phyloP scores from a whole-genome alignment of 805 yeast species.

The Saccharomycopsis vini region DNA sequence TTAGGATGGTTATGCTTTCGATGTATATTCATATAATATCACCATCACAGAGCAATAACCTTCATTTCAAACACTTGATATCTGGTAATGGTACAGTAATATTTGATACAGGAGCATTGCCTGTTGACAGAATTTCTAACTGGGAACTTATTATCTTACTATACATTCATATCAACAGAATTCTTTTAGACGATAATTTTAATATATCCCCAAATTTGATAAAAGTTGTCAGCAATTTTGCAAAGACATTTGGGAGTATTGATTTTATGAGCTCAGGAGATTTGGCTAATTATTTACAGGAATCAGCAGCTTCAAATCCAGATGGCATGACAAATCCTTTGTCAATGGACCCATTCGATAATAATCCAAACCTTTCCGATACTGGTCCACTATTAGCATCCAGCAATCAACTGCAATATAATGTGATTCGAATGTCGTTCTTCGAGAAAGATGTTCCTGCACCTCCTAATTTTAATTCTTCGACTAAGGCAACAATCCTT shows the following conservation, averaged over 20 bases:
- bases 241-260: constrained; percentile 19
- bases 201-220: constrained; percentile 17
- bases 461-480: not conserved
- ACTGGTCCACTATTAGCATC: not conserved
- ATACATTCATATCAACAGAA: constrained; percentile 16
- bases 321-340: constrained; percentile 4
- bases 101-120: constrained; percentile 18
- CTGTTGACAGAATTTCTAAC: constrained; percentile 18
- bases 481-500: constrained; percentile 12
- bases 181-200: constrained; percentile 16
- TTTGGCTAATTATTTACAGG: constrained; percentile 10
- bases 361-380: not conserved
- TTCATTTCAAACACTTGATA: constrained; percentile 24
- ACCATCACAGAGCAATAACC: constrained; percentile 45
- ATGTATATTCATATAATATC: constrained; percentile 63
- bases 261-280: constrained; percentile 16
- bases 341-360: constrained; percentile 11
- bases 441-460: constrained; percentile 16
- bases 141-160: constrained; percentile 19
- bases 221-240: constrained; percentile 16
- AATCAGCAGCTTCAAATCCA: constrained; percentile 8
- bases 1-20: constrained; percentile 70
- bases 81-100: constrained; percentile 18
- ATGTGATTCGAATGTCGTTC: constrained; percentile 16
- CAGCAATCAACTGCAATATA: constrained; percentile 4